phyloP scores from a whole-genome alignment of 129 eudicot genomes.

The Lactuca sativa region DNA sequence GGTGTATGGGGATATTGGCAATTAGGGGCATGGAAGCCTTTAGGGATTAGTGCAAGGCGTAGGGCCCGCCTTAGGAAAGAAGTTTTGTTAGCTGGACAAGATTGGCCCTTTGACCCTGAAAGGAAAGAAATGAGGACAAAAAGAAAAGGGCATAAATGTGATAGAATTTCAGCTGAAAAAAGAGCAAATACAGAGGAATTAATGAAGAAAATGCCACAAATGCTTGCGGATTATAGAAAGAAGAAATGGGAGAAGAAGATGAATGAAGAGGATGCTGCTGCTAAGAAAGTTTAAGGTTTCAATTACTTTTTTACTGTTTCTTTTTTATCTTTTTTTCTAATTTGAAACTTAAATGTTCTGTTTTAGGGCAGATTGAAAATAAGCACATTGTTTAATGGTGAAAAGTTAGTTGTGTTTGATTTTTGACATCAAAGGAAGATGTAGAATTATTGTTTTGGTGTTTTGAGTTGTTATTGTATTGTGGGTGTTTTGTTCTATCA shows the following conservation, averaged over 20 bases:
- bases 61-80: conserved; percentile 76
- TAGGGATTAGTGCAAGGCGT: conserved; percentile 65
- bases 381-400: neutral
- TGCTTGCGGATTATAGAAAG: conserved; percentile 78
- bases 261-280: conserved; percentile 83
- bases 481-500: too few relatives aligned
- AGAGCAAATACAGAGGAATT: conserved; percentile 68
- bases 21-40: conserved; percentile 80
- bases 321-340: neutral
- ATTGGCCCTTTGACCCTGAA: conserved; percentile 84
- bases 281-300: conserved; percentile 49
- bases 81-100: conserved; percentile 68
- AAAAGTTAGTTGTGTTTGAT: neutral
- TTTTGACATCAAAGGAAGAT: neutral
- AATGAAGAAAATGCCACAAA: conserved; percentile 87
- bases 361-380: neutral
- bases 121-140: conserved; percentile 72
- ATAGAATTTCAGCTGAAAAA: conserved; percentile 77
- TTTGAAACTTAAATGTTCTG: conserved; percentile 6
- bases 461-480: too few relatives aligned
- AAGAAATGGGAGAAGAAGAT: conserved; percentile 93
- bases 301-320: neutral
- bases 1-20: conserved; percentile 92
- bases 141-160: conserved; percentile 89
- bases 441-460: neutral